Conservation (phyloP, 495 filamentous ascomycete genomes). For the Chaetomidium leptoderma region DNA sequence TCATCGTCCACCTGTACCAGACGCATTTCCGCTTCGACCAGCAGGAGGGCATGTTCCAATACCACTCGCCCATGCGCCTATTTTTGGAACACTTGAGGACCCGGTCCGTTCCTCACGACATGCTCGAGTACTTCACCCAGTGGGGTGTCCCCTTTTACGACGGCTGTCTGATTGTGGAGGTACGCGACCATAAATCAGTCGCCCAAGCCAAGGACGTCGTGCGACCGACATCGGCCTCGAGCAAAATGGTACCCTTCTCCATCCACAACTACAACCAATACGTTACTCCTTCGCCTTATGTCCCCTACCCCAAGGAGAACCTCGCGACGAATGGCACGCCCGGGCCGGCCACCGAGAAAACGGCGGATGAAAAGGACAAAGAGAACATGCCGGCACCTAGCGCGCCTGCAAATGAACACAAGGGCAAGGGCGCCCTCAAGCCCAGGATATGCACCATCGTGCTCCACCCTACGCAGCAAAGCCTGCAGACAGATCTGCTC, state of each 20-base stretch:
- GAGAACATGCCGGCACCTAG: conserved; percentile 52
- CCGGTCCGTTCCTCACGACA: conserved; percentile 50
- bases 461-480: conserved; percentile 76
- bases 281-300: conserved; percentile 81
- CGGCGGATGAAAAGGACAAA: conserved; percentile 36
- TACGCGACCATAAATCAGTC: conserved; percentile 75
- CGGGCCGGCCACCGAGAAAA: conserved; percentile 22
- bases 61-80: conserved; percentile 84
- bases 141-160: conserved; percentile 83
- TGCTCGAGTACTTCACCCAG: conserved; percentile 56
- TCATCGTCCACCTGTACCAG: conserved; percentile 79
- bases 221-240: conserved; percentile 52
- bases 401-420: conserved; percentile 43
- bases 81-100: conserved; percentile 65
- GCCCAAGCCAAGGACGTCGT: conserved; percentile 56
- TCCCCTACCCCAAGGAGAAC: conserved; percentile 69
- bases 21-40: conserved; percentile 89
- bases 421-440: conserved; percentile 49
- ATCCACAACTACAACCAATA: conserved; percentile 87
- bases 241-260: conserved; percentile 64
- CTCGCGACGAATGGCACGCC: conserved; percentile 27
- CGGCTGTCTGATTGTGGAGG: conserved; percentile 88
- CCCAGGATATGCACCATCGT: conserved; percentile 71
- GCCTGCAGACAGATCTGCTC: conserved; percentile 65
- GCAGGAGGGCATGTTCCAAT: conserved; percentile 85